Percentiles rank a stretch among this genome's conserved stretches.
These are phyloP conservation scores for Darksidea phi DNA, from an alignment of 495 filamentous ascomycete genomes.

Conservation along the genomic window DNA sequence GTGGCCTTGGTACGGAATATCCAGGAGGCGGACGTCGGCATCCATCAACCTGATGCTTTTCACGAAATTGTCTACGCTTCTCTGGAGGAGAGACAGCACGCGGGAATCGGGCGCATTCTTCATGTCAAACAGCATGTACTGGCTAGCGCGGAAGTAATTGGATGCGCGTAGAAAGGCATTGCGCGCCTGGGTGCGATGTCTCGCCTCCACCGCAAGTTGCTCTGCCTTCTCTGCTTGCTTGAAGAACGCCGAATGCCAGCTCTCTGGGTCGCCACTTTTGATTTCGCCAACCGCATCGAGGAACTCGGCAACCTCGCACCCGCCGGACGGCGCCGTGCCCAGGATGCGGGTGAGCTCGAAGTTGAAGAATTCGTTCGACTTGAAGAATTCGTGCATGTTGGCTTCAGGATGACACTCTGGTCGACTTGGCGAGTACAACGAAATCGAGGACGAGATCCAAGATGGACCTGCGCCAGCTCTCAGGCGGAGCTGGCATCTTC, in stretches of 20 bases:
- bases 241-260: background rate
- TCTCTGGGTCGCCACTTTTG: background rate
- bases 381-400: background rate
- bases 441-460: too few relatives aligned
- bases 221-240: background rate
- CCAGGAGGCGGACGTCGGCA: background rate
- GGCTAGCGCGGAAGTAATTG: conserved; percentile 6
- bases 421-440: too few relatives aligned
- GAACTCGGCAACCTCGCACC: background rate
- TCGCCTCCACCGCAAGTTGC: background rate
- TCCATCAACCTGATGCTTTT: background rate
- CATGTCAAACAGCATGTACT: background rate
- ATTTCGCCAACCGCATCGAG: background rate
- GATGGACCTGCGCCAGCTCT: too few relatives aligned
- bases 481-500: too few relatives aligned
- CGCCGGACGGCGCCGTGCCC: background rate
- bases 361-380: background rate
- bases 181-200: background rate
- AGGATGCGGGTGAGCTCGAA: conserved; percentile 6
- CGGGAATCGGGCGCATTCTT: background rate
- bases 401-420: too few relatives aligned
- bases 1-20: background rate
- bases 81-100: background rate
- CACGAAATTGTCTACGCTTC: background rate
- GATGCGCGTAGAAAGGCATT: background rate